These are phyloP conservation scores for Hyaloperonospora brassicae DNA, from an alignment of 352 stramenopile species.

Conservation along the genomic window DNA sequence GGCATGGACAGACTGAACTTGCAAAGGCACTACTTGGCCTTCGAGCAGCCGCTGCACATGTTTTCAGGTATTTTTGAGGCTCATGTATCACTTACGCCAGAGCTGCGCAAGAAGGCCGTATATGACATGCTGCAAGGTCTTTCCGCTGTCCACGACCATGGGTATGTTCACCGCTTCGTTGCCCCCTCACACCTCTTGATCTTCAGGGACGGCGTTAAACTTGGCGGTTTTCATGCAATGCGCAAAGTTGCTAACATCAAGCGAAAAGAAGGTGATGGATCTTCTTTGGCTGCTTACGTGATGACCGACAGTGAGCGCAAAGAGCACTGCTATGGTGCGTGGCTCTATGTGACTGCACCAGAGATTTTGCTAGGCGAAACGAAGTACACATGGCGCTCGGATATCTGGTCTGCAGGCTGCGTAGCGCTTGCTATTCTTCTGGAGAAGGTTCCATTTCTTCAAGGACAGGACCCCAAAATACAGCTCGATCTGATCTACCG, in stretches of 20 bases:
- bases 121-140: constrained; percentile 64
- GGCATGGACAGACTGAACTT: constrained; percentile 29
- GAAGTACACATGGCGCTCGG: constrained; percentile 58
- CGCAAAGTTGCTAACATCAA: constrained; percentile 38
- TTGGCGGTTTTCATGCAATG: constrained; percentile 66
- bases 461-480: constrained; percentile 46
- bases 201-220: constrained; percentile 52
- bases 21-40: constrained; percentile 65
- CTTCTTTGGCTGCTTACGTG: constrained; percentile 32
- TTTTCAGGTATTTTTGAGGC: constrained; percentile 69
- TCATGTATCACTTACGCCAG: constrained; percentile 32
- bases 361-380: constrained; percentile 67
- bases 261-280: constrained; percentile 26
- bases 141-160: constrained; percentile 52
- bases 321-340: constrained; percentile 59
- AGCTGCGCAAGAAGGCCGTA: constrained; percentile 56
- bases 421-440: constrained; percentile 60
- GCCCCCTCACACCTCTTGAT: constrained; percentile 63
- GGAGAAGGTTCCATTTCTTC: constrained; percentile 52
- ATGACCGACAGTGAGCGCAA: constrained; percentile 76
- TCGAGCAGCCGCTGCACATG: constrained; percentile 72
- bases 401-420: constrained; percentile 72
- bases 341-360: constrained; percentile 54
- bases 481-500: constrained; percentile 79
- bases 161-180: constrained; percentile 76